phyloP scores from a whole-genome alignment of 805 yeast genomes.

The Vanderwaltozyma tropicalis region DNA sequence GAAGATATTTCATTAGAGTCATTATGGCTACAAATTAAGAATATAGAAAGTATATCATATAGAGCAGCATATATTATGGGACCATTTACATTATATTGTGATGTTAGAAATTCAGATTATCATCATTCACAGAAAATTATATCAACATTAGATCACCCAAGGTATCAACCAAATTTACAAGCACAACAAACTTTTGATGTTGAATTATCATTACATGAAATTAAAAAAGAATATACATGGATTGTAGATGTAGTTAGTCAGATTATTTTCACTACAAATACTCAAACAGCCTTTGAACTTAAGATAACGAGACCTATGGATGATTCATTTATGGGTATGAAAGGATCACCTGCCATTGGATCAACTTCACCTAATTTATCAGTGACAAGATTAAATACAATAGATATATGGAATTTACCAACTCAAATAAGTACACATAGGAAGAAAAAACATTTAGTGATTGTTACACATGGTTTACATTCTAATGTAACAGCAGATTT shows the following conservation, averaged over 20 bases:
- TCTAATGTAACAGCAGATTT: constrained; percentile 69
- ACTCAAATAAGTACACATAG: constrained; percentile 4
- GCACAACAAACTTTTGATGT: constrained; percentile 56
- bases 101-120: constrained; percentile 48
- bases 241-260: constrained; percentile 62
- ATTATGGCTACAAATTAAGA: constrained; percentile 49
- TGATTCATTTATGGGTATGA: background rate
- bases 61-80: constrained; percentile 71
- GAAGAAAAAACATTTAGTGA: constrained; percentile 51
- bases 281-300: constrained; percentile 55
- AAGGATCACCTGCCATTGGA: background rate
- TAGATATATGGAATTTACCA: constrained; percentile 66
- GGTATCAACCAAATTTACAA: constrained; percentile 57
- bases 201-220: constrained; percentile 54
- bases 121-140: constrained; percentile 41
- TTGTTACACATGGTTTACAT: constrained; percentile 69
- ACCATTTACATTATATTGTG: constrained; percentile 66
- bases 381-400: constrained; percentile 45
- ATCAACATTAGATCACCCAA: constrained; percentile 70
- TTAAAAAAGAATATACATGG: constrained; percentile 54
- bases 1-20: constrained; percentile 21
- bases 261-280: constrained; percentile 52
- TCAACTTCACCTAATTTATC: constrained; percentile 31
- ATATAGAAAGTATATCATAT: constrained; percentile 37
- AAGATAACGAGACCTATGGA: constrained; percentile 21